Evolutionary conservation across 2,329 filamentous ascomycete species (phyloP).

Genomic region (Aspergillus cejpii): DNA sequence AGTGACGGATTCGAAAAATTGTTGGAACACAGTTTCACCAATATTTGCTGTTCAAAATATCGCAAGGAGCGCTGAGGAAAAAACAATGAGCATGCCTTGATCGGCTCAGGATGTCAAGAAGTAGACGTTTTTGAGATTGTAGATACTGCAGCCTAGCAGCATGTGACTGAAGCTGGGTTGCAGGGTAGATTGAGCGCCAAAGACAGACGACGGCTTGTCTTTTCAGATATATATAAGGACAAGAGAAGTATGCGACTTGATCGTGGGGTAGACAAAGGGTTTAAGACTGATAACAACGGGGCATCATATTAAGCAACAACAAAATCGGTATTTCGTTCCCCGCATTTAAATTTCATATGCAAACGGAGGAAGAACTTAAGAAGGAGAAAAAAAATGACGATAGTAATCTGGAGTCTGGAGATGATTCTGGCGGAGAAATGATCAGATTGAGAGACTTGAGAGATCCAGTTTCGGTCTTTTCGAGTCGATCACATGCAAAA

Average conservation of each 20-base stretch:
- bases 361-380: constrained; percentile 3
- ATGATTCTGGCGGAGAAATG: constrained; percentile 13
- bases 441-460: too few relatives aligned
- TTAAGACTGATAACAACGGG: background rate
- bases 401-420: constrained; percentile 17
- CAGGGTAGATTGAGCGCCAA: background rate
- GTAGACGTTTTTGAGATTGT: background rate
- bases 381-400: constrained; percentile 9
- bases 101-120: constrained; percentile 3
- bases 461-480: constrained; percentile 21
- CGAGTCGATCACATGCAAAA: constrained; percentile 34
- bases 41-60: constrained; percentile 19
- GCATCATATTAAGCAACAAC: too few relatives aligned
- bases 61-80: constrained; percentile 18
- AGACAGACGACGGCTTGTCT: background rate
- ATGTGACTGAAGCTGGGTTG: background rate
- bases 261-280: background rate
- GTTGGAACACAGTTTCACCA: constrained; percentile 8
- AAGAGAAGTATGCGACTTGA: background rate
- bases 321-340: constrained; percentile 9
- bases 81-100: constrained; percentile 27
- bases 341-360: constrained; percentile 13
- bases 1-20: constrained; percentile 1
- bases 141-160: background rate
- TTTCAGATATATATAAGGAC: background rate